Conservation (phyloP, 2,329 filamentous ascomycete species). For the Madurella fahalii region DNA sequence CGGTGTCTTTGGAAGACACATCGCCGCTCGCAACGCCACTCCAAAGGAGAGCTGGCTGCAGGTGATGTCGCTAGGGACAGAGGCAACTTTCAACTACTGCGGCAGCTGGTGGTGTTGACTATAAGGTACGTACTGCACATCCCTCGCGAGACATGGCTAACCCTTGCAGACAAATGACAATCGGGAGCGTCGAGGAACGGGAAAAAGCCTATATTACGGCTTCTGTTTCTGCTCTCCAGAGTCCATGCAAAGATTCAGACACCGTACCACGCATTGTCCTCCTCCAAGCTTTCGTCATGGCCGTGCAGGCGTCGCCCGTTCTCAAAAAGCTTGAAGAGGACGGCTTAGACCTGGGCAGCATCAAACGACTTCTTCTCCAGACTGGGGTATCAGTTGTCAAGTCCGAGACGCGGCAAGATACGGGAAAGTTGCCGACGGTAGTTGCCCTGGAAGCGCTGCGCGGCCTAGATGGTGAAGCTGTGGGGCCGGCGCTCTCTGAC, state of each 20-base stretch:
- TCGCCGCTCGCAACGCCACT: slow-evolving; percentile 15
- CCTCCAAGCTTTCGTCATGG: slow-evolving; percentile 17
- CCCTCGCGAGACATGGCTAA: slow-evolving; percentile 3
- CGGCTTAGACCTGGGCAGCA: slow-evolving; percentile 9
- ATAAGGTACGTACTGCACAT: slow-evolving; percentile 18
- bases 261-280: slow-evolving; percentile 15
- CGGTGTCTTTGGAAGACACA: slow-evolving; percentile 14
- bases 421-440: slow-evolving; percentile 18
- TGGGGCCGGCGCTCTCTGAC: slow-evolving; percentile 12
- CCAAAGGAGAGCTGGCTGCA: slow-evolving; percentile 4
- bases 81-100: slow-evolving; percentile 18
- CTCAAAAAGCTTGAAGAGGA: slow-evolving; percentile 15
- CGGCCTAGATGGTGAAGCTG: slow-evolving; percentile 15
- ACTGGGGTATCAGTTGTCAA: slow-evolving; percentile 3
- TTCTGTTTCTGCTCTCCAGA: slow-evolving; percentile 25
- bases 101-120: slow-evolving; percentile 18
- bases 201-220: slow-evolving; percentile 33
- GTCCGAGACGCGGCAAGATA: slow-evolving; percentile 13
- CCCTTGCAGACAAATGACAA: slow-evolving; percentile 38
- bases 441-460: slow-evolving; percentile 25
- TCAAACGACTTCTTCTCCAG: slow-evolving; percentile 14
- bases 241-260: slow-evolving; percentile 13
- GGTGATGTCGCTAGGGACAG: slow-evolving; percentile 15
- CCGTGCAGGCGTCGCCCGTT: slow-evolving; percentile 10
- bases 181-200: slow-evolving; percentile 39